Base-by-base conservation (phyloP, 768 basidiomycete species). In the Leccinum olivaceopallidum region DNA sequence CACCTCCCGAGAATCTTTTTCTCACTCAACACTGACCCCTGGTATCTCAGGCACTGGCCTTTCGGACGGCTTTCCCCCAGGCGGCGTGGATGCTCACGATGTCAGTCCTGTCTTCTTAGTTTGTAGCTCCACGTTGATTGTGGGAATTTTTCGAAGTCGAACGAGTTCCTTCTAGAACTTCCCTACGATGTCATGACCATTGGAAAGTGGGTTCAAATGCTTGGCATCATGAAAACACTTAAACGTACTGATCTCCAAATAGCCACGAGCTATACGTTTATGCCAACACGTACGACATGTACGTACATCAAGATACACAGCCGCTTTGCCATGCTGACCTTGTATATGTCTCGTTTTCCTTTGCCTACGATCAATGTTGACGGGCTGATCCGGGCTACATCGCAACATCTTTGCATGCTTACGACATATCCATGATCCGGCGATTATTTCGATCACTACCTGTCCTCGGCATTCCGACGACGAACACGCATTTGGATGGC, bases 191-290 rank as follows among this genome's bases (percentile, higher is more conserved):
- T 93, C 3, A 82, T 94, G 69, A 76, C 91, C 3, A 92, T 94
- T 55, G 94, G 94, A 69, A 95, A 95, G 85, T 88, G 68, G 44
- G 89, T 74, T n/a, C 5, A 12, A 24, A 26, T 24, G 14, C 10
- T 34, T 39, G 9, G 1, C 5, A 2, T 24, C 16, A 6, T 6
- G 10, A 8, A 44, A 20, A 26, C 16, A 22, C 37, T 28, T 32
- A 26, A 5, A 18, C 2, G 52, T 42, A 28, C 62, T 63, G 26
- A 53, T 34, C 28, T 49, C 39, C 20, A 10, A 16, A 48, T 55
- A 89, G 88, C 70, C 94, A 95, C 64, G 94, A 95, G 75, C 72
- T 94, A n/a, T 92, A 92, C 70, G 78, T 81, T 59, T 90, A 89
- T 69, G 79, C 77, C 9, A 80, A 86, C 68, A 77, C 88, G 5